Conservation (phyloP, 2,329 filamentous ascomycete genomes). For the Allantophomopsis cytisporea region DNA sequence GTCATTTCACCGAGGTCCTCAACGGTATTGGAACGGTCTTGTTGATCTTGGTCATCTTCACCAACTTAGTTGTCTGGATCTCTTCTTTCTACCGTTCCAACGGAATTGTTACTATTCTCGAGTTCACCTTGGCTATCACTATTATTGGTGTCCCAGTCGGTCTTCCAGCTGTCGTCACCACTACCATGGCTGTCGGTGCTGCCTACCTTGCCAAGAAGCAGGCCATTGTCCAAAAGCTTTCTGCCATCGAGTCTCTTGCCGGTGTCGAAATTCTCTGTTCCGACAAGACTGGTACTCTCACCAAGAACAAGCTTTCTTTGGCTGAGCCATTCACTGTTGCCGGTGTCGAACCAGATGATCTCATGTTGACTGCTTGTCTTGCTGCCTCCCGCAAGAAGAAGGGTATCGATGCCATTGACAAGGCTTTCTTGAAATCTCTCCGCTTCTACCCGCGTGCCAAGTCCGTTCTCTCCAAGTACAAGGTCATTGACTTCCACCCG, state of each 20-base stretch:
- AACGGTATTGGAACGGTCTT: slow-evolving; percentile 77
- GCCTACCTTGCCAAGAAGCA: slow-evolving; percentile 86
- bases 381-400: slow-evolving; percentile 91
- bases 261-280: slow-evolving; percentile 91
- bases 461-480: slow-evolving; percentile 68
- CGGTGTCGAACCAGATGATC: slow-evolving; percentile 73
- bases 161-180: slow-evolving; percentile 86
- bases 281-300: slow-evolving; percentile 87
- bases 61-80: slow-evolving; percentile 73
- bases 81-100: slow-evolving; percentile 83
- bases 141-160: slow-evolving; percentile 88
- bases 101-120: slow-evolving; percentile 62
- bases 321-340: slow-evolving; percentile 72
- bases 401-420: slow-evolving; percentile 90
- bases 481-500: slow-evolving; percentile 71
- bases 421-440: slow-evolving; percentile 82
- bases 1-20: slow-evolving; percentile 85
- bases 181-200: slow-evolving; percentile 88
- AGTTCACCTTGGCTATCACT: slow-evolving; percentile 78
- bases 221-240: slow-evolving; percentile 87
- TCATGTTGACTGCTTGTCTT: slow-evolving; percentile 85
- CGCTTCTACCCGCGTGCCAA: slow-evolving; percentile 75
- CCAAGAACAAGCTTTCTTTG: slow-evolving; percentile 87
- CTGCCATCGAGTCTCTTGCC: slow-evolving; percentile 81
- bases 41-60: slow-evolving; percentile 67